phyloP scores from a whole-genome alignment of 2,329 filamentous ascomycete genomes.

The Blastomyces emzantsi region DNA sequence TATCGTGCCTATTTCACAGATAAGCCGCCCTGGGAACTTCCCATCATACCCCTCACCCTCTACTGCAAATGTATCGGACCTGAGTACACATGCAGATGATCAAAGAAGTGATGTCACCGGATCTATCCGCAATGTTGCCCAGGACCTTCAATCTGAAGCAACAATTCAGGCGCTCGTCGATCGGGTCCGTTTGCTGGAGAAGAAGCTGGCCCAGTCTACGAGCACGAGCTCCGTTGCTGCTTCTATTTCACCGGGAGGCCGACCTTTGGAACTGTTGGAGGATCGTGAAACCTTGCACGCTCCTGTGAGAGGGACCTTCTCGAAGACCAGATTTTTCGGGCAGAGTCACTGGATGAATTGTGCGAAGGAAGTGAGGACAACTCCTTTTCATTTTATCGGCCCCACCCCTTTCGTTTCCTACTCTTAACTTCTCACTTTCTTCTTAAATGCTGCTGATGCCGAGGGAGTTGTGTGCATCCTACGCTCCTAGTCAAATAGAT shows the following conservation, averaged over 20 bases:
- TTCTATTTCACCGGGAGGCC: neutral
- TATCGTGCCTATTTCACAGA: neutral
- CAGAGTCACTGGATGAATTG: conserved; percentile 45
- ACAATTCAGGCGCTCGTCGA: conserved; percentile 6
- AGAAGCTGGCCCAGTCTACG: conserved; percentile 3
- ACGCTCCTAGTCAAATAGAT: neutral
- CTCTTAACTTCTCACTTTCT: neutral
- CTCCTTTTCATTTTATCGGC: neutral
- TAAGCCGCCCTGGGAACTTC: neutral
- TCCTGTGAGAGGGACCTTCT: conserved; percentile 10
- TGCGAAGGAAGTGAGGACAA: conserved; percentile 4
- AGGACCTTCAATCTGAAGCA: neutral
- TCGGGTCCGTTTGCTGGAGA: conserved; percentile 1
- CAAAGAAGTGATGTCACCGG: neutral
- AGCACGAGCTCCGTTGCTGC: neutral
- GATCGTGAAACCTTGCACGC: neutral
- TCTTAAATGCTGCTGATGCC: neutral
- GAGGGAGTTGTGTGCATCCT: neutral
- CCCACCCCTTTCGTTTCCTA: neutral
- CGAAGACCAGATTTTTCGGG: conserved; percentile 46
- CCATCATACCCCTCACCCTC: neutral
- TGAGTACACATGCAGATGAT: neutral
- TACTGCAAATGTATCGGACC: neutral
- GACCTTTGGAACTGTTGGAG: neutral
- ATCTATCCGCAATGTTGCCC: neutral